These are phyloP conservation scores for Retiboletus flavoniger DNA, from an alignment of 1,284 basidiomycete species.

Conservation along the genomic window DNA sequence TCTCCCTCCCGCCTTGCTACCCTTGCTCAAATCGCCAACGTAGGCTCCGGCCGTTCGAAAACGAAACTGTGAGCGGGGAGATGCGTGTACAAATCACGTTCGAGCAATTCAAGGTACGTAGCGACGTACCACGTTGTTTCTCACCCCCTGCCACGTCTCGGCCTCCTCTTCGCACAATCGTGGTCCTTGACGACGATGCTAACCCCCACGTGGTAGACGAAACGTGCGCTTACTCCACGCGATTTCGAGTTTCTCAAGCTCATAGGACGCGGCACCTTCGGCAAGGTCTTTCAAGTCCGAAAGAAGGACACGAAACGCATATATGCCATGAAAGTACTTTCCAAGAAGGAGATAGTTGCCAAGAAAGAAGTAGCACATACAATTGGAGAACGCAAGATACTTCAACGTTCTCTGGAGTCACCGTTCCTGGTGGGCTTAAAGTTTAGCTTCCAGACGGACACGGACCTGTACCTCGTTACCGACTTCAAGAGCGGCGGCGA, in stretches of 20 bases:
- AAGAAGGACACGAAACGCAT: conserved; percentile 98
- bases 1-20: neutral
- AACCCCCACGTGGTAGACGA: conserved; percentile 52
- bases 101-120: conserved; percentile 78
- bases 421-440: conserved; percentile 99
- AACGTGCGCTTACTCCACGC: conserved; percentile 79
- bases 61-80: conserved; percentile 85
- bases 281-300: conserved; percentile 98
- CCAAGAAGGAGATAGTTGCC: conserved; percentile 97
- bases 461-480: conserved; percentile 95
- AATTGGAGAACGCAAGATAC: conserved; percentile 98
- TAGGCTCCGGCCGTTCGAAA: conserved; percentile 76
- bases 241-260: conserved; percentile 99
- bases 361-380: conserved; percentile 99
- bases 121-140: conserved; percentile 21
- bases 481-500: conserved; percentile 99
- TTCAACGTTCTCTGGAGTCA: conserved; percentile 90
- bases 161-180: conserved; percentile 21
- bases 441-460: conserved; percentile 97
- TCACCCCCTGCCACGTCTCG: conserved; percentile 22
- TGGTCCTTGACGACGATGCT: conserved; percentile 22
- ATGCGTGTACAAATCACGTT: conserved; percentile 95
- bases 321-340: conserved; percentile 99
- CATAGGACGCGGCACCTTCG: conserved; percentile 98
- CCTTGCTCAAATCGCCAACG: conserved; percentile 19